These are phyloP conservation scores for Boletus holoroseus DNA, from an alignment of 1,284 basidiomycete genomes.

Conservation along the genomic window DNA sequence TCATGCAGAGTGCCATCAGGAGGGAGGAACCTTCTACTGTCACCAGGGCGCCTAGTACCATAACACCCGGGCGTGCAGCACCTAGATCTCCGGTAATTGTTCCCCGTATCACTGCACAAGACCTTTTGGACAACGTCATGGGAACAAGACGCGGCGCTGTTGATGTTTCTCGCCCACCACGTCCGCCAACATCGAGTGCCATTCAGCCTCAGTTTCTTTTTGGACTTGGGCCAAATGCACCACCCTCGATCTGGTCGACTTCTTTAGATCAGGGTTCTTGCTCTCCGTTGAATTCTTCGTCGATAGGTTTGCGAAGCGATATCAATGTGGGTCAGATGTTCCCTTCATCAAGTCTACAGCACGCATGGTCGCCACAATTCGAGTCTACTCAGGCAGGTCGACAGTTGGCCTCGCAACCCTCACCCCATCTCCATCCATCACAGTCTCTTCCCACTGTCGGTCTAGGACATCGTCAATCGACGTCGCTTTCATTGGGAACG, in stretches of 20 bases:
- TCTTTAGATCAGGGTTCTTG: conserved; percentile 42
- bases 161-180: conserved; percentile 22
- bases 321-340: conserved; percentile 22
- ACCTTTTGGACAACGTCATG: conserved; percentile 56
- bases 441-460: conserved; percentile 12
- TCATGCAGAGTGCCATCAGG: conserved; percentile 21
- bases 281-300: conserved; percentile 14
- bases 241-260: conserved; percentile 53
- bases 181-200: conserved; percentile 32
- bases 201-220: conserved; percentile 42
- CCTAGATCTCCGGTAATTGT: conserved; percentile 25
- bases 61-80: conserved; percentile 15
- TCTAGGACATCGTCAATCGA: conserved; percentile 18
- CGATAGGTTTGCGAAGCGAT: conserved; percentile 16
- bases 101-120: conserved; percentile 51
- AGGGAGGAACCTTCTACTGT: conserved; percentile 26
- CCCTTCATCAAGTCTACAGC: conserved; percentile 10
- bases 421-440: conserved; percentile 11
- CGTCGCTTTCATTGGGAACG: conserved; percentile 11
- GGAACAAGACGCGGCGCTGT: conserved; percentile 24
- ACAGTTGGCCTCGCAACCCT: conserved; percentile 3
- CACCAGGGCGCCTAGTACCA: conserved; percentile 21
- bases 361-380: conserved; percentile 19
- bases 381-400: conserved; percentile 21
- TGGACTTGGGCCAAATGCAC: conserved; percentile 37